Evolutionary conservation across 2,329 filamentous ascomycete species (phyloP), one percentile per base, ranked within the genome.

Genomic region (Bipolaris oryzae): DNA sequence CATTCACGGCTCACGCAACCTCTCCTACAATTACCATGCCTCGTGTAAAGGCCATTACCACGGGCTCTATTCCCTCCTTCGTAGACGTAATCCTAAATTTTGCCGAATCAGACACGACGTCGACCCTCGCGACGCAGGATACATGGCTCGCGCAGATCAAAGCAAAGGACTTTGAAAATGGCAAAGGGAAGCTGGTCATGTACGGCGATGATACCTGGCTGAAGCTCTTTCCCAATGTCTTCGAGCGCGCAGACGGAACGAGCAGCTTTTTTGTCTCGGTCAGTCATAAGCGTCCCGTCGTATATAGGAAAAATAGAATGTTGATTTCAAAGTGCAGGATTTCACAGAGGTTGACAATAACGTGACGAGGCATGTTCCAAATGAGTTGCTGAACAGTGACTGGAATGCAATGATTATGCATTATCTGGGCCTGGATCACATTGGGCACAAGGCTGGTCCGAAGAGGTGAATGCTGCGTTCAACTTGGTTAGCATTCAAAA

Each of bases 11-110:
- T 33, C 90, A 96, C 83, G 95, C 95, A 16, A 90, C 91, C n/a
- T 92, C 96, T 49, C 95, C 95, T 1, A 99, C 95, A 7, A 94
- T 99, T 60, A 99, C 95, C 16, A 98, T 99, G 95, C 95, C 95
- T 39, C 88, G 94, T 60, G 88, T 99, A 69, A 99, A 99, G 79
- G 92, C 95, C 46, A 92, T 99, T 62, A 99, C 95, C 0, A 98
- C 95, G 1, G 95, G 95, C 59, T 97, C 94, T 1, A 95, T 96
- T n/a, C 95, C 95, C 3, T 98, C 94, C 2, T 99, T 99, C 76
- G 86, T 98, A 58, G 95, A 99, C 75, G 89, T 97, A 15, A 96
- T 99, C 60, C 84, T 99, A 57, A 99, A 98, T 73, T 91, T 99
- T 73, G 91, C 96, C 63, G 95, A 99, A 77, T 92, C 88, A 16